Base-by-base conservation (phyloP, 2,329 filamentous ascomycete species). In the Cladosporium sp. region DNA sequence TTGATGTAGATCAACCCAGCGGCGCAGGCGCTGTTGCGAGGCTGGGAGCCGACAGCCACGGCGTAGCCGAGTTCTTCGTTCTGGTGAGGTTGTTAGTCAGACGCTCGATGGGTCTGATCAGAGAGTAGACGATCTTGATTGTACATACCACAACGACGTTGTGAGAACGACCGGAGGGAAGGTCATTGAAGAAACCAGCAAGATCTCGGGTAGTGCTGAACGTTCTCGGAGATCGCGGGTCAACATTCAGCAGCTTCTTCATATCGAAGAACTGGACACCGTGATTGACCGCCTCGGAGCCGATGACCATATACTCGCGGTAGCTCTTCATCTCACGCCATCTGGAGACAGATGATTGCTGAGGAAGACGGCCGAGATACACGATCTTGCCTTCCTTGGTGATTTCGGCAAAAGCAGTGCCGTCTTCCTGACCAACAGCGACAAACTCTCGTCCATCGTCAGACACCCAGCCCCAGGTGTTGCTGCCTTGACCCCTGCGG, bases 191-290 rank as follows among this genome's bases (percentile, higher is more conserved):
- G 56, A 66, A 64, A 24, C 64, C 65, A 20, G 72, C 71, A 47
- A 76, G 62, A 48, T 74, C 73, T 19, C 38, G 29, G 11, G 65
- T 48, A 60, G 51, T 54, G 32, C 70, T 70, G 56, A 78, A 79
- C 29, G 61, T 69, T 13, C 63, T 66, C 5, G 70, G 74, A 20
- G 55, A 64, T 4, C 63, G 64, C 1, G 73, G 70, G 63, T 74
- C 68, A 52, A 80, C 61, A 36, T 67, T 66, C 49, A 78, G 68
- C n/a, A 80, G 69, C 69, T 75, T 82, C 58, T 70, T 74, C 77
- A 82, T 74, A 65, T 84, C 81, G 60, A 84, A 84, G 65, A 84
- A 74, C 65, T 84, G 81, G 41, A 84, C 74, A 32, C 78, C 76
- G 63, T 84, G 80, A 56, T 70, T 63, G 40, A 61, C 57, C 30